These are phyloP conservation scores for Cladochytrium replicatum DNA, from an alignment of 192 early-diverging fungal genomes.

Conservation along the genomic window DNA sequence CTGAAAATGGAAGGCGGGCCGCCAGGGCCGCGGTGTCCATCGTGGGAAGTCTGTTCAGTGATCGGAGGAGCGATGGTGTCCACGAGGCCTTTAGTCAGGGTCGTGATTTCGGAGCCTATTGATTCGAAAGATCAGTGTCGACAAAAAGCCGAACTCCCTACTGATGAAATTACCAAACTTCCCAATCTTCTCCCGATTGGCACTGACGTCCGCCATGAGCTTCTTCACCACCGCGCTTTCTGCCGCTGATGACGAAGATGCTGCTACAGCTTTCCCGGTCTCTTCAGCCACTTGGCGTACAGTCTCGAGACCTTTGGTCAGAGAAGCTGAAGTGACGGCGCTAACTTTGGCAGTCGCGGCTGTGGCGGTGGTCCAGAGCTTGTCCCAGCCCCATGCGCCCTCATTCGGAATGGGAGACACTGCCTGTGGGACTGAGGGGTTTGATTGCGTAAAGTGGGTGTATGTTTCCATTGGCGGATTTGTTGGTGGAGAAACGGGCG, in stretches of 20 bases:
- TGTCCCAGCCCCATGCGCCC: conserved; percentile 10
- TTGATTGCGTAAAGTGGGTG: no score
- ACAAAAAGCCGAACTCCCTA: neutral
- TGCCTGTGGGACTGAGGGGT: no score
- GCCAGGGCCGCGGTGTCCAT: neutral
- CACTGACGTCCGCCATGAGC: conserved; percentile 16
- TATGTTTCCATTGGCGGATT: no score
- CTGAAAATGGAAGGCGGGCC: conserved; percentile 14
- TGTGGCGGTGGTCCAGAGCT: conserved; percentile 17
- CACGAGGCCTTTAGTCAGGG: conserved; percentile 20
- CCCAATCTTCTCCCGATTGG: conserved; percentile 29
- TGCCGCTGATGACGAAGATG: no score
- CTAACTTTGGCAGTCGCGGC: conserved; percentile 19
- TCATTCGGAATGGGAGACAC: neutral
- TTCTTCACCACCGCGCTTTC: conserved; percentile 34
- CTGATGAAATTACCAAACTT: conserved; percentile 20
- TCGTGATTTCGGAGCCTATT: conserved; percentile 23
- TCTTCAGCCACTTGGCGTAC: conserved; percentile 34
- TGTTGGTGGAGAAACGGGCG: conserved; percentile 7
- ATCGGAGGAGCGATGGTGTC: conserved; percentile 38
- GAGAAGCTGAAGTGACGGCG: conserved; percentile 19
- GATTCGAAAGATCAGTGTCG: neutral
- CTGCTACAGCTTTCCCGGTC: conserved; percentile 24
- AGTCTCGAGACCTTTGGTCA: conserved; percentile 16
- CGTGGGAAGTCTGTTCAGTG: neutral